Base-by-base conservation (phyloP, 495 filamentous ascomycete genomes). In the Penicillium cataractarum region DNA sequence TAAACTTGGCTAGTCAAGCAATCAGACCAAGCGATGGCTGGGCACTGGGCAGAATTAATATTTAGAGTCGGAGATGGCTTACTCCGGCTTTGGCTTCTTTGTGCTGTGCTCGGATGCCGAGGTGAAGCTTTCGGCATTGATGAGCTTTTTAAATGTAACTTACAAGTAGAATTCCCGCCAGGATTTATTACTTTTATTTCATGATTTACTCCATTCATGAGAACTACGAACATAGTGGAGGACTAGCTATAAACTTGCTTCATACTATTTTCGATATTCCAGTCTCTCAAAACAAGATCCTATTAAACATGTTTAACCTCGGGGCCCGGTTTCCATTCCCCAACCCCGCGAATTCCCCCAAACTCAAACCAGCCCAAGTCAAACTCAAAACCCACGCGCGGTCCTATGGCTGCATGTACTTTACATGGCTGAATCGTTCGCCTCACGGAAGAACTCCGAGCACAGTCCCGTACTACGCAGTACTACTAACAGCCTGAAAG, bases 331-430 rank as follows among this genome's bases (percentile, higher is more conserved):
- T 46, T 46, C 42, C 46, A 22, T 15, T 27, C 24, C 13, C 46
- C 46, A 9, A 50, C 24, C 46, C 46, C 24, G 46, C 46, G 46
- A 50, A 50, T 29, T 50, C 13, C 6, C n/a, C 46, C 46, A 50
- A 50, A 50, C 22, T 50, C 46, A 50, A 49, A 49, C 22, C 46
- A 17, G 24, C 46, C n/a, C 46, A 26, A 50, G 46, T 46, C 13
- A 27, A 50, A 50, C 46, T 50, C 13, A 29, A 50, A 50, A 7
- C 13, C 24, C 46, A 50, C 46, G 46, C 22, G 46, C 24, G 46
- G 46, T 29, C 46, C 46, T 46, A 24, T 46, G 42, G 42, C 42
- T 22, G 42, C 21, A 12, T 21, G 10, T 21, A 46, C 8, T 46
- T 46, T 46, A 8, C 42, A 29, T 7, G 46, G 24, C 46, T 27